Evolutionary conservation across 495 filamentous ascomycete genomes (phyloP).

Genomic region (Friedmanniomyces simplex): DNA sequence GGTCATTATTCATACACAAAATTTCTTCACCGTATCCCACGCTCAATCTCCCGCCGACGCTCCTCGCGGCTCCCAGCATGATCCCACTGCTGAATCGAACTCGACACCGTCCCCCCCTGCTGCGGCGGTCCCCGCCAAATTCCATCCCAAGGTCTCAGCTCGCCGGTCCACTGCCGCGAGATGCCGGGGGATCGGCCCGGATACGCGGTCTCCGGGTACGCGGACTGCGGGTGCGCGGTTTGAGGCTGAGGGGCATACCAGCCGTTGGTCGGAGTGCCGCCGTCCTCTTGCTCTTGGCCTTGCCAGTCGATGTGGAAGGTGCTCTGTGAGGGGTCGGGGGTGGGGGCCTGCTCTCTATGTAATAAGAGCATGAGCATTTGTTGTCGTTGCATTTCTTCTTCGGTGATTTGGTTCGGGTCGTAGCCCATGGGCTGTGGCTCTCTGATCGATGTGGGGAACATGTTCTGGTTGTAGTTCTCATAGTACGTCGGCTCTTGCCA

Average conservation of each 20-base stretch:
- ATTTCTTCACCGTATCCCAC: not conserved
- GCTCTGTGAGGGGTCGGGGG: conserved; percentile 24
- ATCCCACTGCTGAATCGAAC: not conserved
- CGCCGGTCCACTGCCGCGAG: conserved; percentile 5
- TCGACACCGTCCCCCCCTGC: not conserved
- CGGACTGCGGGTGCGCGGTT: not conserved
- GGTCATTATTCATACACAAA: too few species aligned
- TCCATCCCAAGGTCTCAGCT: conserved; percentile 16
- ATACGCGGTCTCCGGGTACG: not conserved
- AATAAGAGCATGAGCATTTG: conserved; percentile 32
- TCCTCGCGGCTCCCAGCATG: not conserved
- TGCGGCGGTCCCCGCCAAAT: conserved; percentile 18
- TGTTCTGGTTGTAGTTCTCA: conserved; percentile 29
- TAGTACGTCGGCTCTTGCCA: conserved; percentile 18
- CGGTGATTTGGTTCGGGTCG: conserved; percentile 19
- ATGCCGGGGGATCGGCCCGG: not conserved
- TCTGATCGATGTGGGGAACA: conserved; percentile 16
- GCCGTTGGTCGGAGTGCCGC: conserved; percentile 1
- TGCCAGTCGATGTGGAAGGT: conserved; percentile 23
- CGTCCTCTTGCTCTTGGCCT: conserved; percentile 10
- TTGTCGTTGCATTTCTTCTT: conserved; percentile 31
- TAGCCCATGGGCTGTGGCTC: conserved; percentile 9
- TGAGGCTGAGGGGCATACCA: conserved; percentile 8
- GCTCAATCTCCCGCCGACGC: not conserved
- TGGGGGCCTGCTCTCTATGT: conserved; percentile 20